These are phyloP conservation scores for Oryza officinalis DNA, from an alignment of 176 grass and related monocot genomes.

Conservation along the genomic window DNA sequence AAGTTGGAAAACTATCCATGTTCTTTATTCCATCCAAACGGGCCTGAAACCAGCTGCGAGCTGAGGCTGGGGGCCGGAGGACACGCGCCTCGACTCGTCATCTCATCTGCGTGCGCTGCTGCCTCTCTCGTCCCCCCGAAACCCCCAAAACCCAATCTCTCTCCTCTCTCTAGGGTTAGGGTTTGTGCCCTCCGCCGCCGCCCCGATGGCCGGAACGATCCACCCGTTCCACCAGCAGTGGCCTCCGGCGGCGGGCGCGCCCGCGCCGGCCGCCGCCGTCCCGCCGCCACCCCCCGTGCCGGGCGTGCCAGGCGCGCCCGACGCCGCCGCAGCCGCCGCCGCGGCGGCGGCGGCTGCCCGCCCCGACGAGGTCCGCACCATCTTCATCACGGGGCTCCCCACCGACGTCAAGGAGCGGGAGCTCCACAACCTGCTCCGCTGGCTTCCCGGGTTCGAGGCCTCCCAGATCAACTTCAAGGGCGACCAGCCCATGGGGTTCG, in stretches of 20 bases:
- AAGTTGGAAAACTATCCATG: no score
- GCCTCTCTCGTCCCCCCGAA: background rate
- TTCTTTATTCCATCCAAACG: no score
- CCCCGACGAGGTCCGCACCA: constrained; percentile 89
- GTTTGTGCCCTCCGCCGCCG: background rate
- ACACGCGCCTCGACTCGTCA: no score
- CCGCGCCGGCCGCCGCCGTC: constrained; percentile 33
- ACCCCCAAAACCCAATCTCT: background rate
- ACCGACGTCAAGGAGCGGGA: constrained; percentile 97
- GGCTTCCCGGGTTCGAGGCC: constrained; percentile 96
- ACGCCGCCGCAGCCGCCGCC: constrained; percentile 39
- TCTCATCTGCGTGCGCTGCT: no score
- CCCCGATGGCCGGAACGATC: constrained; percentile 77
- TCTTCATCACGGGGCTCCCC: constrained; percentile 94
- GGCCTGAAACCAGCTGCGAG: no score
- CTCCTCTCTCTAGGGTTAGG: constrained; percentile 22
- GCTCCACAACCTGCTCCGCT: constrained; percentile 92
- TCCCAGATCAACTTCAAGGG: constrained; percentile 97
- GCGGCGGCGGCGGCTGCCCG: constrained; percentile 55
- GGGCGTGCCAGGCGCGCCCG: constrained; percentile 31
- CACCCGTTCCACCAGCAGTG: constrained; percentile 96
- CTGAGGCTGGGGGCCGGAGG: no score
- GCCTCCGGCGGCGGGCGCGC: constrained; percentile 47
- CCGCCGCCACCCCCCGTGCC: constrained; percentile 40
- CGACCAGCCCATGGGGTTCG: constrained; percentile 97